Evolutionary conservation across 257 asterid species (phyloP), one percentile per base, ranked within the genome.

Genomic region (Galeopsis tetrahit): DNA sequence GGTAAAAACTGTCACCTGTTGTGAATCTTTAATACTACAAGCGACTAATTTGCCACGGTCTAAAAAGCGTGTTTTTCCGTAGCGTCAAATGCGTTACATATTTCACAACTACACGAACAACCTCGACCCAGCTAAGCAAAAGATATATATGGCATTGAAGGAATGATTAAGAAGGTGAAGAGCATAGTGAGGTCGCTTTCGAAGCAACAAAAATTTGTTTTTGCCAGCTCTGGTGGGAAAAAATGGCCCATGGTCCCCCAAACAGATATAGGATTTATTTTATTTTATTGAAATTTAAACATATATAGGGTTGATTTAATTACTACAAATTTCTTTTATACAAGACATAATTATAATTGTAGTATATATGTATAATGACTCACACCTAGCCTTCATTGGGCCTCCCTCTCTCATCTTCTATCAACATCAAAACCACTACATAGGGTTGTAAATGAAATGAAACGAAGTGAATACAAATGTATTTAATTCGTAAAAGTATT

Each of bases 181-280:
- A 67, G 53, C 74, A 49, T 5, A 43, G 75, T 63, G 7, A 10
- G 36, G 80, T 70, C 75, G 11, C 46, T 75, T 59, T 79, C 80
- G 8, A 39, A 55, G 46, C 75, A 70, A 71, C 21, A 78, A 44
- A 40, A 17, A 63, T 57, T 44, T 7, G 46, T 33, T 6, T 44
- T 5, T 48, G 74, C 77, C 78, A 78, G 71, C 82, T 66, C 71
- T 48, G 2, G 55, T 31, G 38, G 21, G 55, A 7, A 7, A 8
- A n/a, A 11, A 42, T 8, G 13, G 8, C 11, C 52, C 14, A 48
- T 67, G 78, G 82, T 73, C 79, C 80, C 77, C 59, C 1, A 10
- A 39, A 46, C 7, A 13, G 0, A 21, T 21, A 21, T 48, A 13
- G 55, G 55, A 48, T 48, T 48, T 48, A 21, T 21, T 21, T 21